phyloP scores from a whole-genome alignment of 2,329 filamentous ascomycete species.

The Dendryphion nanum region DNA sequence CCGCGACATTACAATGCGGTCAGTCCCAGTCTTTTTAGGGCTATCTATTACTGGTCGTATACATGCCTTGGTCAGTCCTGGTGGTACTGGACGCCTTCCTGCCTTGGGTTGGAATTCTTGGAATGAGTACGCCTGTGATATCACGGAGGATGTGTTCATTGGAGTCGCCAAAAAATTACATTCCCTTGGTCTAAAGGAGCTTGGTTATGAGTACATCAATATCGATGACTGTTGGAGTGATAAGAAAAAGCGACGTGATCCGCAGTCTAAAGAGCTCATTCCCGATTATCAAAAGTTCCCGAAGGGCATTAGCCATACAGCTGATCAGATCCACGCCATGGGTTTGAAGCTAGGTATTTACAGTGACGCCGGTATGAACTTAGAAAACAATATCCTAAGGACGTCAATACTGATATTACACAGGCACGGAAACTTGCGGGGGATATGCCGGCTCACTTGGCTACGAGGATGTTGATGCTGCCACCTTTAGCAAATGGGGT shows the following conservation, averaged over 20 bases:
- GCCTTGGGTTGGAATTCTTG: too few species aligned
- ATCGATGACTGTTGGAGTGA: conserved; percentile 12
- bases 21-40: too few species aligned
- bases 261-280: conserved; percentile 5
- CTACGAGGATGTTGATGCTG: conserved; percentile 56
- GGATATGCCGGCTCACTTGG: conserved; percentile 57
- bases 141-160: too few species aligned
- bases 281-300: background rate
- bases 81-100: too few species aligned
- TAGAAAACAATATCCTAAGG: conserved; percentile 46
- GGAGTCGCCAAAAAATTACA: too few species aligned
- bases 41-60: too few species aligned
- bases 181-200: conserved; percentile 9
- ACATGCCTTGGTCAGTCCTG: too few species aligned
- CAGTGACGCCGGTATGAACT: conserved; percentile 7
- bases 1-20: too few species aligned
- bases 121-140: too few species aligned
- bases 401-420: too few species aligned
- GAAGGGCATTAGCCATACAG: conserved; percentile 1
- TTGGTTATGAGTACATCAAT: conserved; percentile 10
- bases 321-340: conserved; percentile 7
- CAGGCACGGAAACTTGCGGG: conserved; percentile 51
- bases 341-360: conserved; percentile 6
- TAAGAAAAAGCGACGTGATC: conserved; percentile 6
- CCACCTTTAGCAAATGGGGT: conserved; percentile 48